phyloP scores from a whole-genome alignment of 2,329 filamentous ascomycete species.

The Pseudogymnoascus sp. region DNA sequence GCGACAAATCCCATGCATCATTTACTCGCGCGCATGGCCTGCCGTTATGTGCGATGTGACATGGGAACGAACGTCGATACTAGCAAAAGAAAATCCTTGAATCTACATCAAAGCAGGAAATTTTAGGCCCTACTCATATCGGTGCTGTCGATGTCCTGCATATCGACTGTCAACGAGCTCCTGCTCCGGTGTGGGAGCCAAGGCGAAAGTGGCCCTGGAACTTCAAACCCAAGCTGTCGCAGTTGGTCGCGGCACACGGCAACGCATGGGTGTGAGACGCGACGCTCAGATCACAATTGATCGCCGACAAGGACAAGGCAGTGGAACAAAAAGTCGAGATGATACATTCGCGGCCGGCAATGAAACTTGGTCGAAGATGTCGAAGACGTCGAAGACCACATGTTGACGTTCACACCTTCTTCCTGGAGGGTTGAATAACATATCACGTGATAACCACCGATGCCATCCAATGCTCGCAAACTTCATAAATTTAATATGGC shows the following conservation, averaged over 20 bases:
- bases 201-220: neutral
- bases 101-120: neutral
- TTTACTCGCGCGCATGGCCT: neutral
- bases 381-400: neutral
- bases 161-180: neutral
- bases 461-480: neutral
- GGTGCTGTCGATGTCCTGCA: neutral
- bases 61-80: neutral
- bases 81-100: neutral
- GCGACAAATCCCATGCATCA: neutral
- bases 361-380: neutral
- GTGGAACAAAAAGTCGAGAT: constrained; percentile 2
- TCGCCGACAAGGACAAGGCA: neutral
- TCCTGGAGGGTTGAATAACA: neutral
- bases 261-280: constrained; percentile 1
- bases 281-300: constrained; percentile 2
- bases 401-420: neutral
- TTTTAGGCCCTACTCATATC: neutral
- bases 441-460: neutral
- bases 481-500: neutral
- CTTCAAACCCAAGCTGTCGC: constrained; percentile 1
- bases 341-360: neutral
- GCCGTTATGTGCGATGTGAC: neutral
- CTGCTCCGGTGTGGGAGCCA: neutral
- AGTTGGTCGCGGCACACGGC: neutral